These are phyloP conservation scores for Hippophae gyantsensis DNA, from an alignment of 306 rosid species.

Conservation along the genomic window DNA sequence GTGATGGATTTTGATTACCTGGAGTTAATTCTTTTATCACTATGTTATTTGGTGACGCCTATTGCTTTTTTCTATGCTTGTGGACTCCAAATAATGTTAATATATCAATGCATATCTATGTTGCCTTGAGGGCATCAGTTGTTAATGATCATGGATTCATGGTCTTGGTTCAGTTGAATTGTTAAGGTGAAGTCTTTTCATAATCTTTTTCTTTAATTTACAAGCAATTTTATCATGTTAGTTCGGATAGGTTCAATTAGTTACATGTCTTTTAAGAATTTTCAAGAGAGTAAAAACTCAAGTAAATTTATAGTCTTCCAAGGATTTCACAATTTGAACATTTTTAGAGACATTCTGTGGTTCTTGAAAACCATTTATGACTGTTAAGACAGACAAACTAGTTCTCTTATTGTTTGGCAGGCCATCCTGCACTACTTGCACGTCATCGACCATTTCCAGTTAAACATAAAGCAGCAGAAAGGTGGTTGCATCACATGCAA, in stretches of 20 bases:
- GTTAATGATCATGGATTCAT: too few relatives aligned
- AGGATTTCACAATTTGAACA: neutral
- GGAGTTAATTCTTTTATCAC: too few relatives aligned
- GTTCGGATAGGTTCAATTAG: neutral
- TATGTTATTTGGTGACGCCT: too few relatives aligned
- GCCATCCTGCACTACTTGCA: slow-evolving; percentile 85
- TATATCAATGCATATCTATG: too few relatives aligned
- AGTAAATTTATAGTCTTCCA: too few relatives aligned
- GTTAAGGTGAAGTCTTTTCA: too few relatives aligned
- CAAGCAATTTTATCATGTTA: neutral
- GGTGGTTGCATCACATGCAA: slow-evolving; percentile 84
- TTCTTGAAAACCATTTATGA: too few relatives aligned
- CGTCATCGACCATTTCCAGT: slow-evolving; percentile 78
- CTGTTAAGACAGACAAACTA: neutral
- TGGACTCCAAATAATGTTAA: too few relatives aligned
- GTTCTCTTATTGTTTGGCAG: slow-evolving; percentile 27
- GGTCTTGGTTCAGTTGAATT: too few relatives aligned
- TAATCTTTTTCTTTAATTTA: too few relatives aligned
- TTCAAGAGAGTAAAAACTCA: neutral
- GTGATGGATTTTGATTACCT: neutral
- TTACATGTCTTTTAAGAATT: neutral
- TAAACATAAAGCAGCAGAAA: slow-evolving; percentile 64
- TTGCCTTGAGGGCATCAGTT: too few relatives aligned
- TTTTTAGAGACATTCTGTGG: neutral
- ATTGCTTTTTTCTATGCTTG: too few relatives aligned